These are phyloP conservation scores for Vitis riparia DNA, from an alignment of 164 flowering plant genomes.

Conservation along the genomic window DNA sequence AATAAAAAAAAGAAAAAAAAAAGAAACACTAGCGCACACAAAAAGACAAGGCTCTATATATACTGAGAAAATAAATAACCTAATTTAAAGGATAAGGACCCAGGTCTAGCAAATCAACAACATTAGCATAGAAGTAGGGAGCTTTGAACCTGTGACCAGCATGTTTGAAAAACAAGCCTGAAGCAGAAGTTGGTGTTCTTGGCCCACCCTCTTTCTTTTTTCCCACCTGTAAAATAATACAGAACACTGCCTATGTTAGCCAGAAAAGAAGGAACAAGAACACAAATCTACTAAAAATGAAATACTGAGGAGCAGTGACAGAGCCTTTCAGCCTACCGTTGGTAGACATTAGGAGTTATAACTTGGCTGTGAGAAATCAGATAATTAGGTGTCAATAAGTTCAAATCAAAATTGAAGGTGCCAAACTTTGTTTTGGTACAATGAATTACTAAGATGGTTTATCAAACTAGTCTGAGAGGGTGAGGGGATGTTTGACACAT, in stretches of 20 bases:
- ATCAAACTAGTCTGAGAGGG: too few relatives aligned
- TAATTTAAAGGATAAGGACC: too few relatives aligned
- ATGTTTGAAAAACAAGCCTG: constrained; percentile 72
- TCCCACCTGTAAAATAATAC: constrained; percentile 37
- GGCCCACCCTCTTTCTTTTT: constrained; percentile 40
- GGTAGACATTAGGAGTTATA: too few relatives aligned
- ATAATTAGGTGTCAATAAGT: neutral
- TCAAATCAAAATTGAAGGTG: neutral
- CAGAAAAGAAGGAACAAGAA: neutral
- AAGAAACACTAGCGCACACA: too few relatives aligned
- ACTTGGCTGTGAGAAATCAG: neutral
- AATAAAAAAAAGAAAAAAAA: too few relatives aligned
- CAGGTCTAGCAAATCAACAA: too few relatives aligned
- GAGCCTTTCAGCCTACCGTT: too few relatives aligned
- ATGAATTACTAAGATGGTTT: too few relatives aligned
- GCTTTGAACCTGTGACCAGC: constrained; percentile 67
- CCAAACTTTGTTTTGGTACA: neutral
- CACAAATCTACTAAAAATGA: neutral
- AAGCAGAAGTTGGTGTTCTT: constrained; percentile 35
- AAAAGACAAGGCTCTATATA: too few relatives aligned
- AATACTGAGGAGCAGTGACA: neutral
- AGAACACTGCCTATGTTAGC: neutral
- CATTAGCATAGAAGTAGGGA: neutral
- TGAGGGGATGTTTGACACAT: neutral
- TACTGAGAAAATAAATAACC: too few relatives aligned